Base-by-base conservation (phyloP, 208 protist genomes). In the Perkinsela sp. region DNA sequence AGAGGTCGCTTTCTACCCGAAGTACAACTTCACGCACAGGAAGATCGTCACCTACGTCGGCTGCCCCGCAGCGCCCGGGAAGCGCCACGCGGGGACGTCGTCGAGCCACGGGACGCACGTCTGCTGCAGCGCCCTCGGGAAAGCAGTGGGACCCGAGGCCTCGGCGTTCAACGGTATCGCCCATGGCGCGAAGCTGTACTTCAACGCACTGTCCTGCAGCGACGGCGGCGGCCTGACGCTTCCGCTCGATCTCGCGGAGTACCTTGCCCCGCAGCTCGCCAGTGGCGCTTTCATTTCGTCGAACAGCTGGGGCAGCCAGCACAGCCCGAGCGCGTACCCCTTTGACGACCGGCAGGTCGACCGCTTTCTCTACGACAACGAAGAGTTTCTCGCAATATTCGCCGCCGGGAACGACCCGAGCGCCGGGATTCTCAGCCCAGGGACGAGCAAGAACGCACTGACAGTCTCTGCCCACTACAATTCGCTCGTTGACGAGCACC, bases 31-130 rank as follows among this genome's bases (percentile, higher is more conserved):
- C 6, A 66, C 72, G 0, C 89, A 94, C 66, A 80, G 89, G 1
- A 94, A 91, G 69, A 73, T 95, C 13, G 28, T 90, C 13, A 85
- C 81, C 28, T 87, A 85, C 75, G 67, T 75, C 1, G 69, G 71
- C 1, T 84, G 72, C 70, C 30, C 74, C 67, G 30, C 70, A 28
- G 16, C 57, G 69, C 67, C 32, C 1, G 31, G 69, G 1, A 0
- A 28, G 22, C 1, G 1, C 31, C 0, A 31, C 16, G 1, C 16
- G n/a, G 87, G 89, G 68, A 1, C 16, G 28, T 68, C 31, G 6
- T 16, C 29, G 2, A 85, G 86, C 1, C 88, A 93, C 72, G 89
- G 87, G 28, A 91, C 86, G 1, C 89, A 94, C 69, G 85, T 91
- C 0, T 72, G 84, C 1, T 83, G 83, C 1, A 87, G 74, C 13